Base-by-base conservation (phyloP, 805 yeast species). In the Schwanniomyces occidentalis region DNA sequence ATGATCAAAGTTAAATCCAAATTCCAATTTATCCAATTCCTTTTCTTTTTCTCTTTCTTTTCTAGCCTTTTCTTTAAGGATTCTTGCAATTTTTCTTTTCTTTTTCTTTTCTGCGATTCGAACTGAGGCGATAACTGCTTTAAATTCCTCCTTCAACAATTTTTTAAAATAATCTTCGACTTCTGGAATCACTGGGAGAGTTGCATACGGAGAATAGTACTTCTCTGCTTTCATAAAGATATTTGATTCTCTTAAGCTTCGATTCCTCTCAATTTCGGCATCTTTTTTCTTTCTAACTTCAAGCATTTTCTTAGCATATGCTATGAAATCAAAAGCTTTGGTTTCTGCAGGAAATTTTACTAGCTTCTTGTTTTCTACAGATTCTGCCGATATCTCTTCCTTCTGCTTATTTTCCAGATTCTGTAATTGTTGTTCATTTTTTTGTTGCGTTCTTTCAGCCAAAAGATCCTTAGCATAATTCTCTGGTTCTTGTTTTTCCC, bases 301-400 rank as follows among this genome's bases (percentile, higher is more conserved):
- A 12, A 68, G 43, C 34, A 87, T 61, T 24, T 68, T 69, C 15
- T 63, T 56, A 0, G 87, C 80, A 52, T 79, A 80, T 25, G 63
- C 76, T 9, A 69, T 76, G 24, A 85, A 67, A 56, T 83, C 82
- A 42, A 82, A 75, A 12, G 28, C 20, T 7, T 16, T 31, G 3
- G 14, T 28, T 16, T 17, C 33, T n/a, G n/a, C n/a, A n/a, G n/a
- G n/a, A n/a, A n/a, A n/a, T 21, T 15, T 21, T 4, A 14, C 9
- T 17, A 4, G 23, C 9, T 24, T 26, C 16, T 23, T 4, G 3
- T 30, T 34, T n/a, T 10, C 19, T n/a, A 12, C 30, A 25, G 18
- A 8, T 24, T 15, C 7, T 2, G 18, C 5, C 9, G 9, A 10
- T 5, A 38, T 4, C 34, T 35, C 22, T 28, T 41, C 14, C 22